These are phyloP conservation scores for Oryza meyeriana DNA, from an alignment of 176 grass and related monocot genomes.

Conservation along the genomic window DNA sequence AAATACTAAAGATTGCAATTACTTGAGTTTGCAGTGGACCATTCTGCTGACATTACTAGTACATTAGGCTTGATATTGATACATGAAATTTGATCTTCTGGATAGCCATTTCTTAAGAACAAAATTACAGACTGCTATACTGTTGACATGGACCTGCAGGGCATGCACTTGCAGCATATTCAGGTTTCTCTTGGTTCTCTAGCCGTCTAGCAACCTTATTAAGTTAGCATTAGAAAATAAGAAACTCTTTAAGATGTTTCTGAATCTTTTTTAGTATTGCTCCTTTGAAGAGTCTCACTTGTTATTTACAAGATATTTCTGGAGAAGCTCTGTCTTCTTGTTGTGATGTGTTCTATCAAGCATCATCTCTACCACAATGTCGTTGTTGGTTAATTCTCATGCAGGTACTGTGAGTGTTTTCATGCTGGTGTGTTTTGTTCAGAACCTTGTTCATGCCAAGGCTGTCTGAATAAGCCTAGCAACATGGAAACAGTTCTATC, in stretches of 20 bases:
- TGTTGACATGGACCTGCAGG: not conserved
- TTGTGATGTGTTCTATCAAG: conserved; percentile 2
- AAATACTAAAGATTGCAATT: not conserved
- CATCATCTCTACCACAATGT: not conserved
- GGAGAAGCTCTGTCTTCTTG: not conserved
- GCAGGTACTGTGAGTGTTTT: conserved; percentile 97
- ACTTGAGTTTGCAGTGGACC: not conserved
- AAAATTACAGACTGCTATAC: not conserved
- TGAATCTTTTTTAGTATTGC: not conserved
- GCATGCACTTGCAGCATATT: not conserved
- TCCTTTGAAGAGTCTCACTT: conserved; percentile 13
- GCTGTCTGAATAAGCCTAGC: conserved; percentile 75
- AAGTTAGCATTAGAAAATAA: not conserved
- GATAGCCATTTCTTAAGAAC: not conserved
- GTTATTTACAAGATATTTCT: conserved; percentile 8
- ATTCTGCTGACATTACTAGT: not conserved
- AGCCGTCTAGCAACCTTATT: not conserved
- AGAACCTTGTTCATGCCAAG: conserved; percentile 93
- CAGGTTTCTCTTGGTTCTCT: not conserved
- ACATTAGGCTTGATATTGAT: not conserved
- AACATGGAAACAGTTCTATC: conserved; percentile 80
- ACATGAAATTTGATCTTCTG: not conserved
- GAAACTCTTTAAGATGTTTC: not conserved
- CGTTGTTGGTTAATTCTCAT: conserved; percentile 21
- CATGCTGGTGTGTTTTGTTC: conserved; percentile 96